A percentile compares a stretch with the other conserved stretches of the same genome.
Evolutionary conservation across 306 rosid species (phyloP).

Genomic region (Carpinus viminea): DNA sequence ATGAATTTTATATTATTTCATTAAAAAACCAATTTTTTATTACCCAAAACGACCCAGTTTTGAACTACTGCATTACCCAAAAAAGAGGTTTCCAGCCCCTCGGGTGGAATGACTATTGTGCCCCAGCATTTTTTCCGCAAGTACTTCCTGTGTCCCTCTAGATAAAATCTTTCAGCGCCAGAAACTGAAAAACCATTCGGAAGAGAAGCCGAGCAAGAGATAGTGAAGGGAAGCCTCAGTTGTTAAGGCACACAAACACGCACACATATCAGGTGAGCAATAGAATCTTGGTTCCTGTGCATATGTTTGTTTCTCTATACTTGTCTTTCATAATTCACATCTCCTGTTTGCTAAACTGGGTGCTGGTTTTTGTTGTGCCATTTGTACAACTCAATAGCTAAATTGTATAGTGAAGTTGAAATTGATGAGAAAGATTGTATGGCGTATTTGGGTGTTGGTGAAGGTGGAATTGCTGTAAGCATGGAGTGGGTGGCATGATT

Average conservation of each 20-base stretch:
- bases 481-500: constrained; percentile 31
- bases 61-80: too few relatives aligned
- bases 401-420: neutral
- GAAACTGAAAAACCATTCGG: neutral
- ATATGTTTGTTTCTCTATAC: neutral
- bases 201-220: constrained; percentile 15
- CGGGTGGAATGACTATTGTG: constrained; percentile 14
- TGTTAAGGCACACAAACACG: neutral
- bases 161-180: constrained; percentile 23
- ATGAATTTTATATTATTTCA: too few relatives aligned
- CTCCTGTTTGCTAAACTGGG: neutral
- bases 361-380: neutral
- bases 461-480: constrained; percentile 14
- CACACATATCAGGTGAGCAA: constrained; percentile 16
- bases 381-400: neutral
- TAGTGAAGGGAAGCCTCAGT: constrained; percentile 1
- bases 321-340: neutral
- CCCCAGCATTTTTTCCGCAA: neutral
- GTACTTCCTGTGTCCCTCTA: neutral
- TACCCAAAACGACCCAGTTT: too few relatives aligned
- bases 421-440: neutral
- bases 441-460: constrained; percentile 8
- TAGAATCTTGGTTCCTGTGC: neutral
- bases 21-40: too few relatives aligned
- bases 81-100: too few relatives aligned